A percentile compares a stretch with the other conserved stretches of the same genome.
Conservation (phyloP, 2,329 filamentous ascomycete species). For the Fusarium pseudograminearum region DNA sequence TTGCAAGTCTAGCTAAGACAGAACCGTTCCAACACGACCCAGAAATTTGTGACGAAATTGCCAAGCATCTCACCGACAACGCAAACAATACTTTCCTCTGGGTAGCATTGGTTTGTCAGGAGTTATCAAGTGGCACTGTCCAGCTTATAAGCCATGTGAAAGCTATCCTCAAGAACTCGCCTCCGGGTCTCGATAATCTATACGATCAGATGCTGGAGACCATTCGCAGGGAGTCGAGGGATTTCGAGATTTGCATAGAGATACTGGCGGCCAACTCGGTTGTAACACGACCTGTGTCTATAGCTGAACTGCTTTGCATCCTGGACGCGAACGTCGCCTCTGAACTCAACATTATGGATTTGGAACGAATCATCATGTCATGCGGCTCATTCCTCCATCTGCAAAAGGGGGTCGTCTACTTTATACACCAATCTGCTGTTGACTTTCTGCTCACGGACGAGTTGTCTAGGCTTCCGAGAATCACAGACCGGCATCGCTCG, state of each 20-base stretch:
- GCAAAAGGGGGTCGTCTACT: accelerated
- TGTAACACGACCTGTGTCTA: not conserved
- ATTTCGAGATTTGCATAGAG: accelerated
- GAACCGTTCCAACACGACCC: accelerated
- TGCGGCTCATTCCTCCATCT: accelerated
- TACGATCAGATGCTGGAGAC: not conserved
- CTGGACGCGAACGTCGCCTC: accelerated
- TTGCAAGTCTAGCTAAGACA: accelerated
- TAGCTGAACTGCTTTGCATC: accelerated
- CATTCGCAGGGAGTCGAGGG: not conserved
- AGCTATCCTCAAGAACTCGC: accelerated
- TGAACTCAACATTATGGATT: not conserved
- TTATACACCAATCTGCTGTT: accelerated
- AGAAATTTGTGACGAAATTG: accelerated
- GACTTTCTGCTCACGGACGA: not conserved
- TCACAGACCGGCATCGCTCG: not conserved
- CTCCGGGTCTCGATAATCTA: accelerated
- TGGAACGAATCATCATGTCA: accelerated
- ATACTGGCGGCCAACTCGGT: not conserved
- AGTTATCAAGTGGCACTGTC: not conserved
- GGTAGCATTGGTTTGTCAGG: not conserved
- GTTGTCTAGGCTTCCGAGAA: not conserved
- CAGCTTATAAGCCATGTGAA: accelerated
- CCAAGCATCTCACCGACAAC: accelerated
- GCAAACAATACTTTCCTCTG: not conserved